A percentile compares a stretch with the other conserved stretches of the same genome.
These are phyloP conservation scores for Arthrobotrys megalospora DNA, from an alignment of 2,329 filamentous ascomycete genomes.

Conservation along the genomic window DNA sequence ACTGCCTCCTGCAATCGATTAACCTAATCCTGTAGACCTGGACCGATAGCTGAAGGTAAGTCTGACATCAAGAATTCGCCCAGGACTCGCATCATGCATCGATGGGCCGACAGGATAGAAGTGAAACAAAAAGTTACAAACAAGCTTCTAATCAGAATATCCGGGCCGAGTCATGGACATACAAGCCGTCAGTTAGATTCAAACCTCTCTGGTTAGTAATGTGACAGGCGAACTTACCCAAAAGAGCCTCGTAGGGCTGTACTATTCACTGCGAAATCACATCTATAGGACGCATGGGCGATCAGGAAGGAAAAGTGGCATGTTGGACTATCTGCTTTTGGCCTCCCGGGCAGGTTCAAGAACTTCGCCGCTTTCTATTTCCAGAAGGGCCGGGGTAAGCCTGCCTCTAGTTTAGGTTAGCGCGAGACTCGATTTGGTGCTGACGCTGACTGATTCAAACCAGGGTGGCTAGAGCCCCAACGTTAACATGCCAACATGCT, in stretches of 20 bases:
- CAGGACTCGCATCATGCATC: constrained; percentile 26
- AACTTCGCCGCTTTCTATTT: constrained; percentile 51
- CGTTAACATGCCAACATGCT: not conserved
- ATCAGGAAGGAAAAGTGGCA: constrained; percentile 9
- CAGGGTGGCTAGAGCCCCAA: not conserved
- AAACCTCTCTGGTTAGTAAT: not conserved
- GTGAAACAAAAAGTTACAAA: constrained; percentile 33
- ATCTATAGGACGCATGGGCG: constrained; percentile 1
- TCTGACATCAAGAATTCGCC: constrained; percentile 44
- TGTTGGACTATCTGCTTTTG: constrained; percentile 6
- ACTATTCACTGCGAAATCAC: not conserved
- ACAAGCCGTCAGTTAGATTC: not conserved
- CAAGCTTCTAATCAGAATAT: not conserved
- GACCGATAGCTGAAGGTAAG: constrained; percentile 23
- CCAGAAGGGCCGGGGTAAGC: constrained; percentile 10
- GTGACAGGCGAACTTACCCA: not conserved
- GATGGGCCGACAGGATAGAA: constrained; percentile 12
- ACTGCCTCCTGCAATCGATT: constrained; percentile 29
- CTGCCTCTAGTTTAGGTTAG: constrained; percentile 11
- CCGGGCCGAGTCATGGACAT: constrained; percentile 18
- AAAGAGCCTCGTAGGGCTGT: constrained; percentile 55
- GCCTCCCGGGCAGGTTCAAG: constrained; percentile 4
- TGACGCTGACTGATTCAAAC: constrained; percentile 45
- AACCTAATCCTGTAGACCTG: constrained; percentile 18
- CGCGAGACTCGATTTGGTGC: constrained; percentile 24